Evolutionary conservation across 768 basidiomycete species (phyloP), one percentile per base, ranked within the genome.

Genomic region (Fomitopsis serialis): DNA sequence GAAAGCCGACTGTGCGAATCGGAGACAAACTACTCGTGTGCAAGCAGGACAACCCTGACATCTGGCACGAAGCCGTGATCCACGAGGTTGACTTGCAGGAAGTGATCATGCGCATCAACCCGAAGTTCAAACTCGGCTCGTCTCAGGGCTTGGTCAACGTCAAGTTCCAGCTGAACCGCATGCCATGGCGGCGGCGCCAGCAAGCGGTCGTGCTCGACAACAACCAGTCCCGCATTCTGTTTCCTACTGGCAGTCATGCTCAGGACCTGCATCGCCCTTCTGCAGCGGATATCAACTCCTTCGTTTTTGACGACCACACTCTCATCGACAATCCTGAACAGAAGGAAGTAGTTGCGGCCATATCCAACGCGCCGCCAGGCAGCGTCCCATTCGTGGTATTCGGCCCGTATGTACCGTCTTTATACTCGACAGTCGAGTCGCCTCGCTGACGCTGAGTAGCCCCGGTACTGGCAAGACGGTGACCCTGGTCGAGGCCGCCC

Each of bases 41-140:
- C 56, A 68, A 46, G 25, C 72, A 69, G 23, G 63, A 70, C 2
- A 56, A 58, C 0, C 51, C 64, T 22, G 77, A 74, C 0, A 73
- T 73, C 27, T 84, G 80, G 81, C 80, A 67, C 48, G 75, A 78
- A 63, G 84, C 83, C 10, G 70, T 72, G 25, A 82, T 84, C 5
- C 80, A 82, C 47, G 61, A 71, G 5, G 72, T 84, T 11, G 72
- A 69, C 29, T 63, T 74, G 54, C 67, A 68, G 13, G 72, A 77
- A 65, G 79, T 86, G 12, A 75, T 72, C 0, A 69, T 86, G 0
- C 66, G 70, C 12, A 79, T 85, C 47, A 53, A 61, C 45, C 35
- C 15, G 2, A 68, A 70, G 1, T 85, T 84, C 63, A 34, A 50
- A 19, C 23, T 42, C 3, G 64, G 61, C 10, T 12, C 21, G n/a